Evolutionary conservation across 495 filamentous ascomycete genomes (phyloP), one percentile per base, ranked within the genome.

Genomic region (Neurospora sp.): DNA sequence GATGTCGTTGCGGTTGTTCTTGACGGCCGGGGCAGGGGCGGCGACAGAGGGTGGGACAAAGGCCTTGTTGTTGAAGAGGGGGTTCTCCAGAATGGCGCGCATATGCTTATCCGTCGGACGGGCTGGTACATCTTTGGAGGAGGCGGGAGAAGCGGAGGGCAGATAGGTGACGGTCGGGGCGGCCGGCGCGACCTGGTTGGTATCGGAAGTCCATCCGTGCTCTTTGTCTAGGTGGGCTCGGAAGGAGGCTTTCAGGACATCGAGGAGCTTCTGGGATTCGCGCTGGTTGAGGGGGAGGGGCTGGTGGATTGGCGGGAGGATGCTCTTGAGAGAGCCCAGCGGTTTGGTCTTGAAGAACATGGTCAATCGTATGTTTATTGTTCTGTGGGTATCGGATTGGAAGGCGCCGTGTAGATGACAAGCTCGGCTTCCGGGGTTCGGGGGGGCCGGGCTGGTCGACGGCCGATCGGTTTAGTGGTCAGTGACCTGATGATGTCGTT

Each of bases 171-270:
- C 74, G 69, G 78, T 59, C 48, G 73, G 70, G 31, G 78, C 70
- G 48, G 75, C 74, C 74, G 44, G 71, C 71, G 12, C 78, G 53
- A 10, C 53, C 44, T 72, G 72, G n/a, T 74, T 72, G 66, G 76
- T 68, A 27, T 75, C 73, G 42, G 76, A 70, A 18, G 80, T 74
- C 74, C 77, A 79, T 44, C 88, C 87, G 77, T 93, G 88, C 75
- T 91, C 88, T 44, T 80, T 83, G 77, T 94, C 91, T 40, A 96
- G 85, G 41, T 92, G 90, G 44, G 86, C 82, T 71, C 90, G 88
- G 81, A 96, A 96, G n/a, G 92, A 94, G 5, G 85, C 83, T 20
- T 91, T 94, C 73, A 96, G 87, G 71, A 87, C 84, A 37, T 87
- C 84, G 71, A 94, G 88, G 2, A 96, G 84, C 74, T 89, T 87